A percentile compares a stretch with the other conserved stretches of the same genome.
phyloP scores from a whole-genome alignment of 768 basidiomycete species.

The Podaxis mareebaensis region DNA sequence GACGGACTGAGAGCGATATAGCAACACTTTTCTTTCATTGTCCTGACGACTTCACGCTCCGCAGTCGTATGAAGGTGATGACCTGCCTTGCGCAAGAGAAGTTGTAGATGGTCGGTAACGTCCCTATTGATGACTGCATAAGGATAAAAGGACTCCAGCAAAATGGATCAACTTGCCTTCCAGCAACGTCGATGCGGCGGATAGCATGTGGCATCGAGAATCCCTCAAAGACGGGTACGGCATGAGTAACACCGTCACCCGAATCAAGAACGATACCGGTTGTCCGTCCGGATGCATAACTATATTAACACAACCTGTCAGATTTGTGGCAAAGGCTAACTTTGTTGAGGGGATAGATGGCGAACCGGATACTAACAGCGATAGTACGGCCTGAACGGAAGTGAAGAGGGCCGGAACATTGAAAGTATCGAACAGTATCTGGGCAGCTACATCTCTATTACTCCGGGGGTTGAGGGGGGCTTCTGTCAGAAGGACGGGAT shows the following conservation, averaged over 20 bases:
- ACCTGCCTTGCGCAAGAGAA: slow-evolving; percentile 91
- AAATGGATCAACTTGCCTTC: slow-evolving; percentile 54
- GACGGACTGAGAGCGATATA: slow-evolving; percentile 90
- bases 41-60: slow-evolving; percentile 94
- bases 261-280: slow-evolving; percentile 99
- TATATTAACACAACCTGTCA: slow-evolving; percentile 32
- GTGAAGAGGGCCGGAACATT: slow-evolving; percentile 98
- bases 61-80: slow-evolving; percentile 96
- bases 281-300: slow-evolving; percentile 97
- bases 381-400: slow-evolving; percentile 95
- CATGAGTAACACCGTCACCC: slow-evolving; percentile 97
- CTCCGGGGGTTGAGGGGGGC: slow-evolving; percentile 95
- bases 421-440: slow-evolving; percentile 99
- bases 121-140: slow-evolving; percentile 55
- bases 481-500: slow-evolving; percentile 96
- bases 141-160: slow-evolving; percentile 20
- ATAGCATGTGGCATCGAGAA: slow-evolving; percentile 99
- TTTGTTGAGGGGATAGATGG: slow-evolving; percentile 1
- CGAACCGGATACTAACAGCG: slow-evolving; percentile 61
- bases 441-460: slow-evolving; percentile 95
- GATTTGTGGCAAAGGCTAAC: slow-evolving; percentile 16
- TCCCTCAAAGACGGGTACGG: slow-evolving; percentile 98
- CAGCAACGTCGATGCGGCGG: slow-evolving; percentile 93
- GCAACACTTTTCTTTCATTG: slow-evolving; percentile 98
- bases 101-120: slow-evolving; percentile 94